A percentile compares a stretch with the other conserved stretches of the same genome.
phyloP scores from a whole-genome alignment of 345 rosid genomes.

The Rhizophora mangle region DNA sequence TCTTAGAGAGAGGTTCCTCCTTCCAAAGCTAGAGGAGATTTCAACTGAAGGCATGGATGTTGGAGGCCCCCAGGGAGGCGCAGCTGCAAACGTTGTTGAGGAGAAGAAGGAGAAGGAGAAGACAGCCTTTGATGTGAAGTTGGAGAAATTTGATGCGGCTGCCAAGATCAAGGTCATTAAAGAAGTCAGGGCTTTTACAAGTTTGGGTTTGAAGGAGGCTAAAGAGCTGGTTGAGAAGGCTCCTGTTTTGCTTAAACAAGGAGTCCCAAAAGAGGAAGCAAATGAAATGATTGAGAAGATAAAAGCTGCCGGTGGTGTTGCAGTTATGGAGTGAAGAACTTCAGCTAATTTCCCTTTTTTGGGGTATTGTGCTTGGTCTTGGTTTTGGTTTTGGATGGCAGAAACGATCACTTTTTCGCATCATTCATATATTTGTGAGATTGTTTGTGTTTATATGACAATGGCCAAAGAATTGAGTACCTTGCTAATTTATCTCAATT shows the following conservation, averaged over 20 bases:
- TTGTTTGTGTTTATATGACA: no score
- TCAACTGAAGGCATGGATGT: conserved; percentile 32
- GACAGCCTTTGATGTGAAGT: conserved; percentile 44
- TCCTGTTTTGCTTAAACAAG: conserved; percentile 44
- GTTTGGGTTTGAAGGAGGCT: conserved; percentile 52
- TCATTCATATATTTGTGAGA: no score
- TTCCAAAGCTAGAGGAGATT: conserved; percentile 31
- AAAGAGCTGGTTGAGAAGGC: conserved; percentile 50
- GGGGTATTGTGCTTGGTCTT: not conserved
- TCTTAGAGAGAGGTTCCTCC: conserved; percentile 27
- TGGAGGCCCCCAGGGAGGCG: conserved; percentile 29
- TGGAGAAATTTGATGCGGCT: conserved; percentile 53
- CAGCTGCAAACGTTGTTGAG: conserved; percentile 24
- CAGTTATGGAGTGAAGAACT: conserved; percentile 39
- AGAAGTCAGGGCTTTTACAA: conserved; percentile 44
- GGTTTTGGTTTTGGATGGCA: not conserved
- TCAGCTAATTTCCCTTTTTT: not conserved
- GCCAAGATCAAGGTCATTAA: conserved; percentile 50
- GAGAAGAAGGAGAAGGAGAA: conserved; percentile 43
- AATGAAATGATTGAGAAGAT: conserved; percentile 40
- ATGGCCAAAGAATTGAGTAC: no score
- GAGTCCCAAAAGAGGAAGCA: conserved; percentile 50
- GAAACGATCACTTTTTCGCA: not conserved
- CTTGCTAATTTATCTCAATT: no score
- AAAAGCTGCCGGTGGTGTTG: conserved; percentile 48